These are phyloP conservation scores for Pseudevernia furfuracea DNA, from an alignment of 495 filamentous ascomycete genomes.

Conservation along the genomic window DNA sequence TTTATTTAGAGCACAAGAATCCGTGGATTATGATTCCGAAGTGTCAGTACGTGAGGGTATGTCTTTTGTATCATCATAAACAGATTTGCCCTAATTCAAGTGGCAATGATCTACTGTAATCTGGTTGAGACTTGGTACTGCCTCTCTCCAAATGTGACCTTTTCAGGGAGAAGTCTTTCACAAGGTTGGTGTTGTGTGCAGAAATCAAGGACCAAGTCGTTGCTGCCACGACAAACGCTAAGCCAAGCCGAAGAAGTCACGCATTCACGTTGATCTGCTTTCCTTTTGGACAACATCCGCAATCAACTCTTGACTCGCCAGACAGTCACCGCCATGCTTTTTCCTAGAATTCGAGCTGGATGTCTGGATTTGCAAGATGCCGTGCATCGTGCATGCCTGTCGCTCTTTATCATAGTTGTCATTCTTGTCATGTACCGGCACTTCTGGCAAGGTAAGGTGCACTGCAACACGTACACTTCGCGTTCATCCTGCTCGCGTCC, in stretches of 20 bases:
- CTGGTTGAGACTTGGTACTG: neutral
- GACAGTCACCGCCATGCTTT: neutral
- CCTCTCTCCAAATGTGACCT: neutral
- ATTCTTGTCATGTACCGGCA: constrained; percentile 15
- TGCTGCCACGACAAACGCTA: neutral
- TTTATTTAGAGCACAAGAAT: neutral
- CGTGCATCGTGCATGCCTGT: constrained; percentile 13
- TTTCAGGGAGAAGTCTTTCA: neutral
- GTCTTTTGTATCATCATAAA: neutral
- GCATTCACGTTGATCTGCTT: neutral
- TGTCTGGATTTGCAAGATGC: constrained; percentile 4
- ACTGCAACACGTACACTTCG: neutral
- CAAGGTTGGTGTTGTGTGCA: neutral
- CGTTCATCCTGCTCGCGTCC: neutral
- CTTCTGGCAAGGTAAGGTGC: constrained; percentile 17
- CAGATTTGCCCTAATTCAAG: neutral
- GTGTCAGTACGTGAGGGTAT: neutral
- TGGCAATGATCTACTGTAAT: neutral
- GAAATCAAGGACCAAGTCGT: neutral
- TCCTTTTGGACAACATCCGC: neutral
- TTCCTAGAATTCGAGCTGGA: neutral
- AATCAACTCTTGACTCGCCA: neutral
- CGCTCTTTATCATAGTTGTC: constrained; percentile 9
- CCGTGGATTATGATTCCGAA: neutral
- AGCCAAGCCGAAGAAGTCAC: neutral